Conservation (phyloP, 805 yeast species). For the Candida awuae region DNA sequence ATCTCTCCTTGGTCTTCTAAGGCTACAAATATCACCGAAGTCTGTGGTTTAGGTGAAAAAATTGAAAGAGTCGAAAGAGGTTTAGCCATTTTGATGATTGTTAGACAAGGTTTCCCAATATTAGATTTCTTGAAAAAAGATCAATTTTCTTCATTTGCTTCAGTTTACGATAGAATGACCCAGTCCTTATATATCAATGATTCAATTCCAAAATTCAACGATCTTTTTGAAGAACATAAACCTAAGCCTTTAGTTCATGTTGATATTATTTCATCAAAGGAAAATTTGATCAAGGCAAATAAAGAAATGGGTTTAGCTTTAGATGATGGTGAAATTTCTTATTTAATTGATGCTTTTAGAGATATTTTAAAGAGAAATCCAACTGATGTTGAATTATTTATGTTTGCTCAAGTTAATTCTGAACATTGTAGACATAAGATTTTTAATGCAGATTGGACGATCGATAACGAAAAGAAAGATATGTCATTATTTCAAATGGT, state of each 20-base stretch:
- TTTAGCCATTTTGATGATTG: constrained; percentile 60
- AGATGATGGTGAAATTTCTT: constrained; percentile 87
- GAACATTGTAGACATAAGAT: constrained; percentile 99
- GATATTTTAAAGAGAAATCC: constrained; percentile 76
- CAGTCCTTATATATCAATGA: constrained; percentile 53
- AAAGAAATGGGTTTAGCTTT: constrained; percentile 85
- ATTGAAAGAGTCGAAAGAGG: constrained; percentile 92
- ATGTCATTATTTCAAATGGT: constrained; percentile 86
- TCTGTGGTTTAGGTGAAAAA: constrained; percentile 68
- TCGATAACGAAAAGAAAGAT: constrained; percentile 72
- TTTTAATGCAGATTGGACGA: constrained; percentile 97
- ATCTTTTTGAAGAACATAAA: constrained; percentile 65
- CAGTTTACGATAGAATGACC: constrained; percentile 92
- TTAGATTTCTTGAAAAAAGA: constrained; percentile 44
- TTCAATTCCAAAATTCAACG: constrained; percentile 55
- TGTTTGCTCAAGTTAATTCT: constrained; percentile 99
- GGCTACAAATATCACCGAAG: constrained; percentile 89
- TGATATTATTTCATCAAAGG: constrained; percentile 49
- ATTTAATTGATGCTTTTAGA: constrained; percentile 75
- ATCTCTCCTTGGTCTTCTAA: constrained; percentile 99
- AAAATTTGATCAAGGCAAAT: constrained; percentile 68
- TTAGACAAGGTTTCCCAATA: constrained; percentile 64
- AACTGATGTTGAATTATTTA: constrained; percentile 94
- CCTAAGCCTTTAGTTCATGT: constrained; percentile 81
- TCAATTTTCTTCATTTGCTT: constrained; percentile 46